A percentile compares a stretch with the other conserved stretches of the same genome.
These are phyloP conservation scores for Sonneratia alba DNA, from an alignment of 345 rosid species.

Conservation along the genomic window DNA sequence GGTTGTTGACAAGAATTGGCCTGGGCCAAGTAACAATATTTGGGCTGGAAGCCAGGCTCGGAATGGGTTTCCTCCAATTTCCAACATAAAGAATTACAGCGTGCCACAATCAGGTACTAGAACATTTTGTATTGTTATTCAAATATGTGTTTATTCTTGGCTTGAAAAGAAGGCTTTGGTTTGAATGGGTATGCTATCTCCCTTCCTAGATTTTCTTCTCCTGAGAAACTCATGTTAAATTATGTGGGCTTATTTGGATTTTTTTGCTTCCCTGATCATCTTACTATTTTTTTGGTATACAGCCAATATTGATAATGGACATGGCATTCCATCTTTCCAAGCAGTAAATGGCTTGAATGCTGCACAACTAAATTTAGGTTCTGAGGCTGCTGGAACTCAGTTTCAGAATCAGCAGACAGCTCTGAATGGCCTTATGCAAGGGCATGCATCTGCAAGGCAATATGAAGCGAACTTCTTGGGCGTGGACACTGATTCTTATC, in stretches of 20 bases:
- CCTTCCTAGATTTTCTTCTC: not conserved
- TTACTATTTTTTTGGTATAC: constrained; percentile 19
- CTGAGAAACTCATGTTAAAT: not conserved
- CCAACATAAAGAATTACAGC: constrained; percentile 46
- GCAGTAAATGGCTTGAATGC: constrained; percentile 45
- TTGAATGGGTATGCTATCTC: not conserved
- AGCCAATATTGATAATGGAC: constrained; percentile 55
- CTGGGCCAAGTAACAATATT: constrained; percentile 36
- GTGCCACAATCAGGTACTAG: constrained; percentile 59
- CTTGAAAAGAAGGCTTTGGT: not conserved
- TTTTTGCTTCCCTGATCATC: not conserved
- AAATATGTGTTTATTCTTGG: not conserved
- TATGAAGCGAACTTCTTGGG: constrained; percentile 54
- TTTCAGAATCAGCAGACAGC: constrained; percentile 45
- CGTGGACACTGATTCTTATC: constrained; percentile 46
- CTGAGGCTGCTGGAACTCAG: constrained; percentile 46
- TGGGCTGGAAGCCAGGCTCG: constrained; percentile 59
- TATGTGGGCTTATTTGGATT: not conserved
- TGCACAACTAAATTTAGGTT: constrained; percentile 38
- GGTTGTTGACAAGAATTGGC: constrained; percentile 57
- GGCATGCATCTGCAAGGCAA: constrained; percentile 41
- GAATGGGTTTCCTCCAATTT: constrained; percentile 36
- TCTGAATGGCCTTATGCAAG: constrained; percentile 61
- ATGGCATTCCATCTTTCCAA: constrained; percentile 41
- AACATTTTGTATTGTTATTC: constrained; percentile 2